Percentiles rank a stretch among this genome's conserved stretches.
Evolutionary conservation across 1,284 basidiomycete species (phyloP).

Genomic region (Ustilago lituana): DNA sequence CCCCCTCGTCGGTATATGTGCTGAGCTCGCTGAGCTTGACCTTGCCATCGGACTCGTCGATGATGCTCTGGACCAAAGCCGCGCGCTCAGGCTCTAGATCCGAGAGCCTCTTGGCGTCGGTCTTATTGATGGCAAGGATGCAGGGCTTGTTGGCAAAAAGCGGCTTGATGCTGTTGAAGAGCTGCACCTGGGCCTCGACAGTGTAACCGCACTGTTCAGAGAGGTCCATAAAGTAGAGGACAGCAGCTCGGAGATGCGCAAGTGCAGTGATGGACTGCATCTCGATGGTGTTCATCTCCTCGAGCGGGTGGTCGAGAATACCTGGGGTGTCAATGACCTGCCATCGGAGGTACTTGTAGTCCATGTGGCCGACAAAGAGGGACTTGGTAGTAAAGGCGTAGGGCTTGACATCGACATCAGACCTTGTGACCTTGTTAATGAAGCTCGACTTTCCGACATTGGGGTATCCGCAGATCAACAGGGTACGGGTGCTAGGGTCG

Average conservation of each 20-base stretch:
- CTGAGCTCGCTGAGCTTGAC: conserved; percentile 63
- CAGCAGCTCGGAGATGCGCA: conserved; percentile 64
- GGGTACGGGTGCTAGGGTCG: conserved; percentile 63
- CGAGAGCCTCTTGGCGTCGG: conserved; percentile 57
- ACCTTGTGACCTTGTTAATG: conserved; percentile 67
- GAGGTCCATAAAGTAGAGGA: conserved; percentile 67
- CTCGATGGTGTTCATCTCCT: conserved; percentile 68
- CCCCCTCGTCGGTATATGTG: conserved; percentile 66
- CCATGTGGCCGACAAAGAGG: conserved; percentile 67
- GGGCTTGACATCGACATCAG: conserved; percentile 67
- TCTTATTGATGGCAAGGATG: conserved; percentile 66
- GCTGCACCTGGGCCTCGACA: conserved; percentile 66
- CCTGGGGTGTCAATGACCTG: conserved; percentile 67
- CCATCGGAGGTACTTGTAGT: conserved; percentile 68
- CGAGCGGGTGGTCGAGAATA: conserved; percentile 66
- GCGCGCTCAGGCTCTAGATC: conserved; percentile 62
- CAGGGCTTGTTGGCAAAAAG: conserved; percentile 67
- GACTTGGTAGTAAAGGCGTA: conserved; percentile 68
- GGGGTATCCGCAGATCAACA: conserved; percentile 66
- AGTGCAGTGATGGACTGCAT: conserved; percentile 68
- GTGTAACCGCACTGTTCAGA: conserved; percentile 67
- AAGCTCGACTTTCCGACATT: conserved; percentile 67
- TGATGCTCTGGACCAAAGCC: conserved; percentile 54
- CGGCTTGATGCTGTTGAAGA: conserved; percentile 67
- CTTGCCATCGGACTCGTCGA: conserved; percentile 60